phyloP scores from a whole-genome alignment of 2,329 filamentous ascomycete species.

The Diaporthe longicolla region DNA sequence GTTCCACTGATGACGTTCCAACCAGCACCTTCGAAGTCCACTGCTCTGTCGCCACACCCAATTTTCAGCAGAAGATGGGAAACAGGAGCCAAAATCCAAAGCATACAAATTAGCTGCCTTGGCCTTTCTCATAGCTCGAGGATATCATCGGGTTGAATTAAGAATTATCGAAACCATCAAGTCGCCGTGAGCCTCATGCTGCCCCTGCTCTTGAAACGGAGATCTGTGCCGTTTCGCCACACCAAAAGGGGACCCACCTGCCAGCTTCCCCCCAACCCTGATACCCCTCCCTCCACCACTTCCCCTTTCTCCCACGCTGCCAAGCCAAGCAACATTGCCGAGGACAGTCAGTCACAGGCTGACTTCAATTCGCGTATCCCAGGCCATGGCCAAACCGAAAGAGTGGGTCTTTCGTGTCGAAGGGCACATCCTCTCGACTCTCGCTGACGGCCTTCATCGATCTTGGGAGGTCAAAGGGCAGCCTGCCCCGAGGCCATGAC shows the following conservation, averaged over 20 bases:
- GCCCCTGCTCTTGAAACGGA: constrained; percentile 6
- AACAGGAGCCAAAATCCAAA: neutral
- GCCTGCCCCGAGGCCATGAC: constrained; percentile 53
- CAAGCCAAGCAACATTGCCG: neutral
- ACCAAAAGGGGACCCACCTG: neutral
- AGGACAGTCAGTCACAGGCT: neutral
- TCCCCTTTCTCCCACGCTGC: neutral
- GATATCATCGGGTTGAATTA: neutral
- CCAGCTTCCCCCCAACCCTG: constrained; percentile 1
- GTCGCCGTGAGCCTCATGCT: constrained; percentile 1
- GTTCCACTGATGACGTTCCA: constrained; percentile 30
- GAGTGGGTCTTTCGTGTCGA: constrained; percentile 46
- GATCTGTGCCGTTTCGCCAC: constrained; percentile 22
- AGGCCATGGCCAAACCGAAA: constrained; percentile 48
- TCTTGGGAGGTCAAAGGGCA: constrained; percentile 62
- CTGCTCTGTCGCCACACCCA: too few relatives aligned
- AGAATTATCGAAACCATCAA: neutral
- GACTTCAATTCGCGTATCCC: constrained; percentile 36
- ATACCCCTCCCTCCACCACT: neutral
- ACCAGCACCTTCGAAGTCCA: neutral
- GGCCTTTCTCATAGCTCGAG: neutral
- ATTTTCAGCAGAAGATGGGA: too few relatives aligned
- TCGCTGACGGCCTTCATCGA: constrained; percentile 56
- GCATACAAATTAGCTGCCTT: neutral
- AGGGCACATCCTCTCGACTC: constrained; percentile 47